Conservation (phyloP, 106 monocot species). For the Vanilla planifolia region DNA sequence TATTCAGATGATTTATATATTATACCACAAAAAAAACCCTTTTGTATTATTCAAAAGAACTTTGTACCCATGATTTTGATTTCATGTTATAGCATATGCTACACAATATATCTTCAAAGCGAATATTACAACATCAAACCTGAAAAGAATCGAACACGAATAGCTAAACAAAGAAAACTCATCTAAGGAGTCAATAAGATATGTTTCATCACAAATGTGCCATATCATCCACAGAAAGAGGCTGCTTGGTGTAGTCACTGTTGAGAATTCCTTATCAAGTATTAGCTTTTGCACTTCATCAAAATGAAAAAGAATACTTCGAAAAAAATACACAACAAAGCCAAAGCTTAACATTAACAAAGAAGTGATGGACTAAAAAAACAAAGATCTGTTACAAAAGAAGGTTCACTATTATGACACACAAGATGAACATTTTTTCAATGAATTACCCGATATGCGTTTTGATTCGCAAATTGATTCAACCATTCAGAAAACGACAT, state of each 20-base stretch:
- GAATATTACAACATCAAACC: not conserved
- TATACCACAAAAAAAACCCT: no score
- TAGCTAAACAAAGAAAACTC: not conserved
- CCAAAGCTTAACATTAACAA: not conserved
- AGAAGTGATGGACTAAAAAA: not conserved
- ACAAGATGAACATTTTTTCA: not conserved
- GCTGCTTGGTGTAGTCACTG: no score
- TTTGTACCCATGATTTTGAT: no score
- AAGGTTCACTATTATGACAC: not conserved
- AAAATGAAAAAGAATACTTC: not conserved
- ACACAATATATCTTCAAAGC: not conserved
- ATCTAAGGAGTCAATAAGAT: not conserved
- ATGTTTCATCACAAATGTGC: not conserved
- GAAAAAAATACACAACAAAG: not conserved
- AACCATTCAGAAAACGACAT: constrained; percentile 2
- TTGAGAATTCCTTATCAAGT: no score
- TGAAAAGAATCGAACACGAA: not conserved
- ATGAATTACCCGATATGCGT: not conserved
- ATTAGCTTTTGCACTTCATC: no score
- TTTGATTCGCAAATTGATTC: not conserved
- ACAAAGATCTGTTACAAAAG: not conserved
- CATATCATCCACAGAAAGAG: not conserved
- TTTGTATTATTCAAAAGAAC: no score
- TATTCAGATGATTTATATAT: no score
- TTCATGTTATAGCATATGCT: not conserved